phyloP scores from a whole-genome alignment of 768 basidiomycete species.

The Daedaleopsis sinensis region DNA sequence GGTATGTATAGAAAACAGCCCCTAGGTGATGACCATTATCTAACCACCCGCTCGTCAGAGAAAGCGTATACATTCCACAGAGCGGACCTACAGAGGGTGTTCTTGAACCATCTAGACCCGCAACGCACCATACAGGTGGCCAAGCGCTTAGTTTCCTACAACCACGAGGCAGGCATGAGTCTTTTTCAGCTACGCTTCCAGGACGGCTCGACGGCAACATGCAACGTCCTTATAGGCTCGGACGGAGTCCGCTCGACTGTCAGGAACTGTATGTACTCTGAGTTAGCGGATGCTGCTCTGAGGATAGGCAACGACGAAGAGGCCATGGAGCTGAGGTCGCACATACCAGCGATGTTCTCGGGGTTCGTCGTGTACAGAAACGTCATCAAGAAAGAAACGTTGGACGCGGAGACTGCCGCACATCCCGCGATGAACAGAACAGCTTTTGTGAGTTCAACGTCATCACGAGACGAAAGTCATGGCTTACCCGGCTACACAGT shows the following conservation, averaged over 20 bases:
- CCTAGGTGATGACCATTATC: neutral
- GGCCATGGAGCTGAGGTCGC: constrained; percentile 11
- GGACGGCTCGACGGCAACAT: constrained; percentile 25
- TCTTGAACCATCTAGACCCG: constrained; percentile 26
- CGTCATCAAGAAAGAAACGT: constrained; percentile 36
- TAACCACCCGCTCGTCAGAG: constrained; percentile 7
- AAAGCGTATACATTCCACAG: constrained; percentile 26
- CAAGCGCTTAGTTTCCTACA: constrained; percentile 36
- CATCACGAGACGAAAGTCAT: neutral
- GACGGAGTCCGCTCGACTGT: constrained; percentile 33
- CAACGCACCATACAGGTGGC: constrained; percentile 24
- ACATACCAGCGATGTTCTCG: constrained; percentile 40
- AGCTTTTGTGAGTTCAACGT: neutral
- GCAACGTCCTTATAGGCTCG: constrained; percentile 31
- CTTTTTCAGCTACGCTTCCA: constrained; percentile 27
- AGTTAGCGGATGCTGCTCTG: constrained; percentile 11
- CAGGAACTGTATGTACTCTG: constrained; percentile 22
- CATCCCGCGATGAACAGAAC: neutral
- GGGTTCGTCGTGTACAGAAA: constrained; percentile 45
- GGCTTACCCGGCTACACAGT: neutral
- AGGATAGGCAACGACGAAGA: constrained; percentile 1
- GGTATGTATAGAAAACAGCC: neutral
- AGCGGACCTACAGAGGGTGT: constrained; percentile 29
- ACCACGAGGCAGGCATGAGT: constrained; percentile 1
- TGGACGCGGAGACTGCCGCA: constrained; percentile 20